A percentile compares a stretch with the other conserved stretches of the same genome.
These are phyloP conservation scores for Metschnikowia anglica DNA, from an alignment of 805 yeast genomes.

Conservation along the genomic window DNA sequence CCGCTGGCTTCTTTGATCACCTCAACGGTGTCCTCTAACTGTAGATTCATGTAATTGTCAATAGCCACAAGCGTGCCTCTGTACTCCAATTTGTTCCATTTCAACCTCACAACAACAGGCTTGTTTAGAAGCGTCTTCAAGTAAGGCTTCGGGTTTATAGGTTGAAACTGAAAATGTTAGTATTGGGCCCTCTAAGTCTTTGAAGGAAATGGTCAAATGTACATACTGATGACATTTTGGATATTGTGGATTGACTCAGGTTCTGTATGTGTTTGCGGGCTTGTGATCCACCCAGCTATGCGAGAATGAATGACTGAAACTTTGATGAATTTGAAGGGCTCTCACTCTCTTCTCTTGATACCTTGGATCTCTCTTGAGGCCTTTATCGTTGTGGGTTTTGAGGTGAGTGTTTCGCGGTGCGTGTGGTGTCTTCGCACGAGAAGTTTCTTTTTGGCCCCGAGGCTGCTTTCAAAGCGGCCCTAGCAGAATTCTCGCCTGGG, in stretches of 20 bases:
- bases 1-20: slow-evolving; percentile 33
- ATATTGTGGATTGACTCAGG: too few relatives aligned
- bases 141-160: slow-evolving; percentile 89
- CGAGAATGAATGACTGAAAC: not conserved
- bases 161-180: slow-evolving; percentile 41
- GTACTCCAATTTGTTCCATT: slow-evolving; percentile 90
- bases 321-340: too few relatives aligned
- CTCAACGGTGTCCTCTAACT: slow-evolving; percentile 57
- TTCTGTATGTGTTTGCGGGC: too few relatives aligned
- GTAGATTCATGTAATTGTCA: slow-evolving; percentile 91
- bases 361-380: too few relatives aligned
- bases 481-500: too few relatives aligned
- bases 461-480: too few relatives aligned
- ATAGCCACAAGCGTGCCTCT: slow-evolving; percentile 73
- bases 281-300: too few relatives aligned
- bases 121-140: slow-evolving; percentile 72
- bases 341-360: too few relatives aligned
- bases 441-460: too few relatives aligned
- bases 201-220: not conserved
- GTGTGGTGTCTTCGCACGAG: too few relatives aligned
- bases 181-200: not conserved
- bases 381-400: too few relatives aligned
- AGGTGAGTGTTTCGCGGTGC: too few relatives aligned
- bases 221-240: slow-evolving; percentile 14
- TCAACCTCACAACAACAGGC: slow-evolving; percentile 72